Evolutionary conservation across 345 rosid genomes (phyloP), one percentile per base, ranked within the genome.

Genomic region (Noccaea caerulescens): DNA sequence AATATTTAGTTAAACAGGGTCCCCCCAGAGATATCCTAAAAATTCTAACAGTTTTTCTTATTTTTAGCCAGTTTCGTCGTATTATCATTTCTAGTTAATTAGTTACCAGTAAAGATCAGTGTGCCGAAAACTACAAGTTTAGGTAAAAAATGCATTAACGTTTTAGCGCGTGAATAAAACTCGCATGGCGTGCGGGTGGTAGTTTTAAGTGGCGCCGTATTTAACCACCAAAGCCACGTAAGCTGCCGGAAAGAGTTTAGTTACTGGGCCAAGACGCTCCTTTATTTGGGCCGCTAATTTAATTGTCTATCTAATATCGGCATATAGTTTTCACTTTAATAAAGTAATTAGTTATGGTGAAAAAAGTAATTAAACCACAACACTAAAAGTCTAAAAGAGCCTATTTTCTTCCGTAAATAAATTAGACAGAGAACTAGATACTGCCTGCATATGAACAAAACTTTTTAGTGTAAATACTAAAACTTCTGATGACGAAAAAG

Each of bases 271-370:
- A 4, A 44, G 10, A 13, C 10, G 30, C 30, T 54, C 27, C 12
- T 55, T 58, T 34, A 13, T 10, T n/a, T 69, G 73, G 60, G 75
- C 75, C 38, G 45, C 61, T 47, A 10, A 69, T 70, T 20, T 59
- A 59, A 50, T 13, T 58, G 4, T n/a, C 13, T 58, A 3, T 34
- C 25, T 60, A 39, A 8, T 7, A 36, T 7, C 30, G 47, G 49
- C 62, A 20, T 56, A 16, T 68, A 8, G 12, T 7, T 14, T 41
- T 20, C 13, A 42, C 34, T n/a, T 43, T 7, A 13, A 46, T 8
- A 44, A 58, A 39, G 47, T 38, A 33, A 33, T 12, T 51, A n/a
- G 52, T 10, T 1, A 23, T 8, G 33, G 49, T 44, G 53, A 14
- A 58, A 13, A 14, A 2, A 2, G 20, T 39, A 39, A 39, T 3